Evolutionary conservation across 2,329 filamentous ascomycete species (phyloP).

Genomic region (Aspergillus sp.): DNA sequence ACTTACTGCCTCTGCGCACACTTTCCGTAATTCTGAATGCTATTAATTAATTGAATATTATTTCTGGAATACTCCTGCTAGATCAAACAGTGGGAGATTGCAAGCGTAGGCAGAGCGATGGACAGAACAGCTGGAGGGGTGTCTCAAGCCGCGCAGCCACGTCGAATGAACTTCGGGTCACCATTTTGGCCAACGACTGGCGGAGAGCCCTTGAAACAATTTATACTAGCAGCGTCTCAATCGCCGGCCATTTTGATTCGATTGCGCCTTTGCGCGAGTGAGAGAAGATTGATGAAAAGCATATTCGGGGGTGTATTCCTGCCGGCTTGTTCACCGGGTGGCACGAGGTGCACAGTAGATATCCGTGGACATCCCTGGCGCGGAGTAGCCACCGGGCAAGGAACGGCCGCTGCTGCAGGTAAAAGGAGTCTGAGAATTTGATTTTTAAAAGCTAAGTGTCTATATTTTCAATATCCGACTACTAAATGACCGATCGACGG

Average conservation of each 20-base stretch:
- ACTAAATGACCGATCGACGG: constrained; percentile 3
- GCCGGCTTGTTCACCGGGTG: neutral
- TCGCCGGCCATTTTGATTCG: constrained; percentile 2
- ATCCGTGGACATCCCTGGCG: neutral
- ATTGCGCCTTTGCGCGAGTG: constrained; percentile 2
- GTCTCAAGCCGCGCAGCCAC: constrained; percentile 29
- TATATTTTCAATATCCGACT: neutral
- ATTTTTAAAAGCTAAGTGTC: neutral
- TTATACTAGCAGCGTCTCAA: constrained; percentile 10
- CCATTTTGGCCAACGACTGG: constrained; percentile 17
- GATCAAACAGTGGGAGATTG: neutral
- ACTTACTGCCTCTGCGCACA: neutral
- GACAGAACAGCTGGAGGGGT: constrained; percentile 18
- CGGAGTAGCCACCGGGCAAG: neutral
- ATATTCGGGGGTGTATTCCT: neutral
- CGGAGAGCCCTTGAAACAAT: constrained; percentile 7
- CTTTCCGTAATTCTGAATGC: neutral
- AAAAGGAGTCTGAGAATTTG: neutral
- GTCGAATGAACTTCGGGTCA: constrained; percentile 27
- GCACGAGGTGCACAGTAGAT: neutral
- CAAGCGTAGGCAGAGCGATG: constrained; percentile 2
- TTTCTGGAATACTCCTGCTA: neutral
- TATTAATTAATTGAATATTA: neutral
- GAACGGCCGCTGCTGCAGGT: neutral
- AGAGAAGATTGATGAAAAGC: neutral